A percentile compares a stretch with the other conserved stretches of the same genome.
These are phyloP conservation scores for Lepidium campestre DNA, from an alignment of 441 rosid species.

Conservation along the genomic window DNA sequence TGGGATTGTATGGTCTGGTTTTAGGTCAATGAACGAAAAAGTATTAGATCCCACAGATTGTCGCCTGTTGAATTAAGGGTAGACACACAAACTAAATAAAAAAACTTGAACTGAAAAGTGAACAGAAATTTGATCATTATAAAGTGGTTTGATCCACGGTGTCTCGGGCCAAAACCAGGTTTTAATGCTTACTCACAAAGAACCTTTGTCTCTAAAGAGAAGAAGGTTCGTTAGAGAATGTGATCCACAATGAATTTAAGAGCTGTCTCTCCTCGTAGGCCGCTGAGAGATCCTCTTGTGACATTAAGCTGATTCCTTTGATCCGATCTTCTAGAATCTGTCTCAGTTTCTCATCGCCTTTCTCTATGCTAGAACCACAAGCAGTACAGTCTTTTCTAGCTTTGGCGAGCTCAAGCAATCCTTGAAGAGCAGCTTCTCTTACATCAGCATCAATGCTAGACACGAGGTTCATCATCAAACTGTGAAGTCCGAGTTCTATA, in stretches of 20 bases:
- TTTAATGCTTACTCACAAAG: slow-evolving; percentile 21
- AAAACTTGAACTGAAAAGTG: too few relatives aligned
- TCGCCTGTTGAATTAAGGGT: not conserved
- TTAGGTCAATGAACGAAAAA: not conserved
- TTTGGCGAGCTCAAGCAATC: slow-evolving; percentile 53
- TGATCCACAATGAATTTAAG: slow-evolving; percentile 68
- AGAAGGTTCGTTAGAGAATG: slow-evolving; percentile 63
- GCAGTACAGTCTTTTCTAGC: slow-evolving; percentile 18
- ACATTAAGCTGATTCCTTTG: slow-evolving; percentile 54
- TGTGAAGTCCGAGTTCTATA: slow-evolving; percentile 49
- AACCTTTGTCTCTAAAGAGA: slow-evolving; percentile 63
- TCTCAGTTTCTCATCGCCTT: slow-evolving; percentile 47
- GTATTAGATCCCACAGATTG: not conserved
- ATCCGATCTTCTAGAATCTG: slow-evolving; percentile 69
- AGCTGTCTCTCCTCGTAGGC: slow-evolving; percentile 78
- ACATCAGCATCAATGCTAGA: slow-evolving; percentile 56
- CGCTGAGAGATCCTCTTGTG: slow-evolving; percentile 69
- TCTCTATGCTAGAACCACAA: slow-evolving; percentile 10
- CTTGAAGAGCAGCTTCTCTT: slow-evolving; percentile 68
- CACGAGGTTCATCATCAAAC: slow-evolving; percentile 61
- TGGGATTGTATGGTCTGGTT: not conserved
- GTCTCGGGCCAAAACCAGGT: too few relatives aligned
- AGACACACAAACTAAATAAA: too few relatives aligned
- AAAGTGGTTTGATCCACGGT: not conserved
- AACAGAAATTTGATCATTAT: too few relatives aligned